These are phyloP conservation scores for Boechera divaricarpa DNA, from an alignment of 345 rosid genomes.

Conservation along the genomic window DNA sequence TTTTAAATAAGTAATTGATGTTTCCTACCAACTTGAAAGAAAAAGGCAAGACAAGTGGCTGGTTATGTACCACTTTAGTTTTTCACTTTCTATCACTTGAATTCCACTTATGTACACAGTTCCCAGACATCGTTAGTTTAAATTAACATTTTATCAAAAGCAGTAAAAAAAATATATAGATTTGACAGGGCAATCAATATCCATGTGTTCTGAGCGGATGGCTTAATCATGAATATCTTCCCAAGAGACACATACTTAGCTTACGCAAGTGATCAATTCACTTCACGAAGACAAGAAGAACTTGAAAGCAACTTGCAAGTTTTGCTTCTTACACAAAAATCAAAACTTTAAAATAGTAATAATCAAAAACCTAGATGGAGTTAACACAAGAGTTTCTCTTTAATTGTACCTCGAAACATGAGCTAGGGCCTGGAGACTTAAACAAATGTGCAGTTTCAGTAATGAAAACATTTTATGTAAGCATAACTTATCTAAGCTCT, in stretches of 20 bases:
- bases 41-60: conserved; percentile 34
- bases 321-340: not conserved
- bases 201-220: conserved; percentile 1
- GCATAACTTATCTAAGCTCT: conserved; percentile 1
- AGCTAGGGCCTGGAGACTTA: not conserved
- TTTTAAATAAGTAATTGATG: conserved; percentile 43
- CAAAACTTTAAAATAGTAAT: not conserved
- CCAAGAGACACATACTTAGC: not conserved
- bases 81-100: conserved; percentile 20
- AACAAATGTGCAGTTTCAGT: not conserved
- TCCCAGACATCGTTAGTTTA: not conserved
- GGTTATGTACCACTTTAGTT: conserved; percentile 22
- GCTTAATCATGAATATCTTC: not conserved
- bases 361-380: not conserved
- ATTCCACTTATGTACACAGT: conserved; percentile 7
- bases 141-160: not conserved
- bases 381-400: not conserved
- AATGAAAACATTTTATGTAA: not conserved
- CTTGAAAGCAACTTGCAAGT: conserved; percentile 16
- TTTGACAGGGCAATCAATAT: not conserved
- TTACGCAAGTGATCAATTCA: conserved; percentile 19
- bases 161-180: not conserved
- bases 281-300: conserved; percentile 2
- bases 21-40: conserved; percentile 55
- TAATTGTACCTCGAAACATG: not conserved